Base-by-base conservation (phyloP, 2,329 filamentous ascomycete species). In the Colletotrichum tabaci region DNA sequence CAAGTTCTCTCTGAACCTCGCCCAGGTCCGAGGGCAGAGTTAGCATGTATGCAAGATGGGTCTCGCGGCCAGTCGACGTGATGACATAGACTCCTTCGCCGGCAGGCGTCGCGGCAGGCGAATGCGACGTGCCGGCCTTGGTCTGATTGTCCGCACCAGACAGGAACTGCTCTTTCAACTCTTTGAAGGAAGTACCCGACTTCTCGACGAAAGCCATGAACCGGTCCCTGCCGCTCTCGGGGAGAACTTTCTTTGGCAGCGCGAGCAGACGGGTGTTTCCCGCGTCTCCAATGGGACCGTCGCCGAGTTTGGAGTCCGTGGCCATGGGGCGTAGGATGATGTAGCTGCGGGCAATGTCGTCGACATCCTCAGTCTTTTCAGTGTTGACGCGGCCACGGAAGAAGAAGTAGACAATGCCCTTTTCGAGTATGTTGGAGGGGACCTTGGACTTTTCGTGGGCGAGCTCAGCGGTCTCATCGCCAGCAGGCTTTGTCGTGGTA, bases 351-450 rank as follows among this genome's bases (percentile, higher is more conserved):
- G 93, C 90, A 60, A 97, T 88, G 63, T 98, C 94, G 50, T 88
- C 82, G 1, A 96, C 85, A 56, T 88, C 87, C 21, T 91, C 87
- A 0, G 94, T 91, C 8, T 93, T 87, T 5, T 94, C 89, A 35
- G 93, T 87, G 61, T 90, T 89, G 47, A 98, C 93, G 15, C 94
- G 91, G 9, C 91, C 90, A 21, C 95, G 91, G 77, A 93, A 92
- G 85, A 97, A 97, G 87, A 97, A 97, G 85, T 97, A 97, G 75
- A 98, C 91, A 76, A 96, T 88, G 4, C 95, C 95, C 77, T 96
- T 97, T 78, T 98, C 95, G 2, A 97, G 86, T 30, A 97, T 90
- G 61, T 77, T 87, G 0, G 87, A 74, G 15, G 73, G 71, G 15
- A 74, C 65, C 18, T 74, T 71, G 2, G 50, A 40, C 57, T 69